These are phyloP conservation scores for Tricholoma sp. DNA, from an alignment of 768 basidiomycete genomes.

Conservation along the genomic window DNA sequence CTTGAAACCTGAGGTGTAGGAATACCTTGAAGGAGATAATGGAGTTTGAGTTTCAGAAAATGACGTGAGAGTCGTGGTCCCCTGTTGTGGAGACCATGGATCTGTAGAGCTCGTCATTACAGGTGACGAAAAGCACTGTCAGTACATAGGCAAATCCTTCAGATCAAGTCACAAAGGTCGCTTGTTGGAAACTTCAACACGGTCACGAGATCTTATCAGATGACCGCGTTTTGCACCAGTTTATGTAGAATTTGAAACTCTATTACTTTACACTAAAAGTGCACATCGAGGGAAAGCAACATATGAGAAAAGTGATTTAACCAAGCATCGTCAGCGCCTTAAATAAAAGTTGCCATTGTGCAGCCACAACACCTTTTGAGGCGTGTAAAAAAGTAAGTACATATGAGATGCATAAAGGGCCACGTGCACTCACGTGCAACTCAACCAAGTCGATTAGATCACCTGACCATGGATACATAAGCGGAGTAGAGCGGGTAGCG, in stretches of 20 bases:
- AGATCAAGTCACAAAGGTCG: not conserved
- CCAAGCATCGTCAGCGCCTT: not conserved
- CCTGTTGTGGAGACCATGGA: conserved; percentile 58
- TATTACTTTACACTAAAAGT: too few species aligned
- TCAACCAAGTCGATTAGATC: too few species aligned
- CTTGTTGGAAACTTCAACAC: conserved; percentile 17
- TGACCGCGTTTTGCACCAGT: conserved; percentile 26
- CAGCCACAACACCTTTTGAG: too few species aligned
- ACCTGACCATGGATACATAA: too few species aligned
- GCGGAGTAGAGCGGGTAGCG: too few species aligned
- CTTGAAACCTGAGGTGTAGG: conserved; percentile 52
- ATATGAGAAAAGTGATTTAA: too few species aligned
- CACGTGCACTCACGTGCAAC: too few species aligned
- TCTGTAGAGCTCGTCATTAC: conserved; percentile 40
- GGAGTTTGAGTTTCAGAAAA: conserved; percentile 48
- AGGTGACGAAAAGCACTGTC: conserved; percentile 14
- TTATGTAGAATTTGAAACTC: too few species aligned
- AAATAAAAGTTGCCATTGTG: not conserved
- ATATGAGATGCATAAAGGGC: too few species aligned
- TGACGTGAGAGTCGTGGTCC: conserved; percentile 53
- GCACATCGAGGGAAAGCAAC: too few species aligned
- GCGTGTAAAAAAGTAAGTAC: too few species aligned
- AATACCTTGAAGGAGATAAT: conserved; percentile 56
- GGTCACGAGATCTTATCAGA: conserved; percentile 26
- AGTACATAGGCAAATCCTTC: too few species aligned